Percentiles rank a stretch among this genome's conserved stretches.
These are phyloP conservation scores for Limonium bicolor DNA, from an alignment of 148 eudicot species.

Conservation along the genomic window DNA sequence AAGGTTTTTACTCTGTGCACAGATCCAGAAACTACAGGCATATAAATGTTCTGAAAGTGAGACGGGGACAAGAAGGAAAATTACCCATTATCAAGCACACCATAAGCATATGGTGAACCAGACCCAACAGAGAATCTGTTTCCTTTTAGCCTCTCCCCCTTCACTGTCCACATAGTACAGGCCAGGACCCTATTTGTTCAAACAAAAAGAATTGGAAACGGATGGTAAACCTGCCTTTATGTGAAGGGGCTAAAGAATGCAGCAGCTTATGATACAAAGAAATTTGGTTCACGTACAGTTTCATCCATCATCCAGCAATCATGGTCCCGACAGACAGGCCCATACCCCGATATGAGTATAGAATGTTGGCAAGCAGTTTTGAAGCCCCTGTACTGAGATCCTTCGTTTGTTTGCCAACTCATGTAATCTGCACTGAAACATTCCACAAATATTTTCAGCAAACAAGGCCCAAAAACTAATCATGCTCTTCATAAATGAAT, in stretches of 20 bases:
- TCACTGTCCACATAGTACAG: slow-evolving; percentile 97
- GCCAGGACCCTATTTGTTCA: slow-evolving; percentile 76
- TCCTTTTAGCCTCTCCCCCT: slow-evolving; percentile 97
- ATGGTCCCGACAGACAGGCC: slow-evolving; percentile 98
- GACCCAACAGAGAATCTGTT: slow-evolving; percentile 92
- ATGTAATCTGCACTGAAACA: slow-evolving; percentile 71
- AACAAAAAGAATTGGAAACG: slow-evolving; percentile 2
- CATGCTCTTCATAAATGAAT: too few species aligned
- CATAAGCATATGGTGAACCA: slow-evolving; percentile 99
- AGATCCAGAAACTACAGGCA: too few species aligned
- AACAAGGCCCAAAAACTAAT: too few species aligned
- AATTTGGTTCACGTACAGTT: slow-evolving; percentile 30
- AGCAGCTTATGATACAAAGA: too few species aligned
- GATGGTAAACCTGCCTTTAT: too few species aligned
- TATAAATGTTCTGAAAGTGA: too few species aligned
- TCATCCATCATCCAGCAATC: slow-evolving; percentile 99
- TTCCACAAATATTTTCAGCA: background rate
- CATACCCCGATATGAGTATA: slow-evolving; percentile 90
- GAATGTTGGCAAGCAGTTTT: slow-evolving; percentile 82
- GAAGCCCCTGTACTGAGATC: slow-evolving; percentile 98
- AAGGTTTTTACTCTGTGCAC: too few species aligned
- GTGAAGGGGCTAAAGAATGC: too few species aligned
- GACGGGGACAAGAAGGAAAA: slow-evolving; percentile 11
- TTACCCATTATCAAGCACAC: slow-evolving; percentile 90
- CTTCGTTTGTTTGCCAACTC: slow-evolving; percentile 95